Base-by-base conservation (phyloP, 768 basidiomycete species). In the Boletus insuetus region DNA sequence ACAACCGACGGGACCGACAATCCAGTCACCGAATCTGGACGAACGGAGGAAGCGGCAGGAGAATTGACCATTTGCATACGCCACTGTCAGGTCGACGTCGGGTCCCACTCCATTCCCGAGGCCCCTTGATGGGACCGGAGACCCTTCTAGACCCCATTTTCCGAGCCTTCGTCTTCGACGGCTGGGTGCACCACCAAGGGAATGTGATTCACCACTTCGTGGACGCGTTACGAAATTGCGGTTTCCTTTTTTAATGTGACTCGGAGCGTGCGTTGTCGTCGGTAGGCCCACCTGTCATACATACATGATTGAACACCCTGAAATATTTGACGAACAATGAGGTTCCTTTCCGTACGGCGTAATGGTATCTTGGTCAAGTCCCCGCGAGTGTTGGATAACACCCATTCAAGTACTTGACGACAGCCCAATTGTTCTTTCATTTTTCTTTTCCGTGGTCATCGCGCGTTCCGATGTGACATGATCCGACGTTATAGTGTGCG, bases 401-500 rank as follows among this genome's bases (percentile, higher is more conserved):
- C 31, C n/a, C 9, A 19, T 41, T 19, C 29, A 29, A 9, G 8
- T 29, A 29, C 29, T 29, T 29, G 6, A 19, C 19, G 14, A 26
- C 31, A 20, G 9, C 22, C 13, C 24, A 24, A 24, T 19, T 26
- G 11, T 24, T 38, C 34, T n/a, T 57, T 13, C 12, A 16, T 46
- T 35, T 20, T 46, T 40, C 29, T 13, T 22, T 34, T 35, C 56
- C 57, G 56, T 48, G 42, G n/a, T 40, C 46, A 12, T 44, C 58
- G 58, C 58, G 58, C 29, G 38, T 37, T 46, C 32, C 32, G 29
- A 17, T 17, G 19, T 42, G 39, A 46, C 55, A 39, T 44, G 51
- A 48, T 53, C 38, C 12, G 34, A 35, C 14, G 34, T 35, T 14
- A 14, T 35, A 14, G 12, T 14, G 34, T 14, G 13, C 34, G n/a